Percentiles rank a stretch among this genome's conserved stretches.
Conservation (phyloP, 441 rosid species). For the Syzygium malaccense region DNA sequence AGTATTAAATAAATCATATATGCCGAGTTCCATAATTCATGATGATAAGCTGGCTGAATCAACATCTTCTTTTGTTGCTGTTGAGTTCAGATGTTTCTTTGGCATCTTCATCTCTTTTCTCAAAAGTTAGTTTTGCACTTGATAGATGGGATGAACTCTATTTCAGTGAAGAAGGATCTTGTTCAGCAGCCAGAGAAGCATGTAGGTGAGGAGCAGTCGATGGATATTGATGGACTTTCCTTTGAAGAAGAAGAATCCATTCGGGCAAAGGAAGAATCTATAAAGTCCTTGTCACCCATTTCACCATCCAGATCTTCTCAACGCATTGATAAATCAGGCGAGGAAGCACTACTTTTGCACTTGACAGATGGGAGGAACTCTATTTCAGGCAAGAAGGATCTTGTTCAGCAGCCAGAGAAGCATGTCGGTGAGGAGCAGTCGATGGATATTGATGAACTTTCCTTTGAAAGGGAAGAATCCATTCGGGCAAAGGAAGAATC, state of each 20-base stretch:
- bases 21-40: not conserved
- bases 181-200: not conserved
- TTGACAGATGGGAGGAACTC: not conserved
- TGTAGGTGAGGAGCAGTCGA: not conserved
- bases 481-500: not conserved
- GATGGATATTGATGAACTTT: not conserved
- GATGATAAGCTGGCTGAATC: not conserved
- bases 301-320: not conserved
- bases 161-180: not conserved
- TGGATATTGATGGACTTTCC: not conserved
- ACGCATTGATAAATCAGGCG: not conserved
- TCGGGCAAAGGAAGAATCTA: not conserved
- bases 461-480: not conserved
- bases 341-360: not conserved
- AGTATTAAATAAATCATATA: not conserved
- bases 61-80: not conserved
- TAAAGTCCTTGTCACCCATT: not conserved
- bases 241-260: not conserved
- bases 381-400: not conserved
- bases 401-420: not conserved
- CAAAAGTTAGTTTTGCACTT: not conserved
- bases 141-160: not conserved
- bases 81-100: not conserved
- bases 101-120: not conserved
- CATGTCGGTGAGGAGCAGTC: not conserved